Evolutionary conservation across 2,329 filamentous ascomycete genomes (phyloP).

Genomic region (Xylaria sp.): DNA sequence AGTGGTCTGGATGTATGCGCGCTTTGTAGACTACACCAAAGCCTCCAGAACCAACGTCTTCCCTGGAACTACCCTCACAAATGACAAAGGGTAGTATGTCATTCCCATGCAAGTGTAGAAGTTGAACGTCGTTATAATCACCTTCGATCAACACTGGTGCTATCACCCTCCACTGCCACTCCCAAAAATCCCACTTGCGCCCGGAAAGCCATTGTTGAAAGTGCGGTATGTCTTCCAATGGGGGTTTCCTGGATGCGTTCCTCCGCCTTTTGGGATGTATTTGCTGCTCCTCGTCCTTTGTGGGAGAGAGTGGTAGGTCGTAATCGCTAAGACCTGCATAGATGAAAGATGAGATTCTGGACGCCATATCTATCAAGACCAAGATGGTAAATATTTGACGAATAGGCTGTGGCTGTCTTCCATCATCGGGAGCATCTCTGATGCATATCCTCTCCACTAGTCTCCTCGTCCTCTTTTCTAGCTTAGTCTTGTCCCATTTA

Average conservation of each 20-base stretch:
- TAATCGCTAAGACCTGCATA: not conserved
- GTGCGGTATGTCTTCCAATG: not conserved
- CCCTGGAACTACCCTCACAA: not conserved
- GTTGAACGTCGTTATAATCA: conserved; percentile 10
- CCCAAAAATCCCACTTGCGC: not conserved
- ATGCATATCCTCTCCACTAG: not conserved
- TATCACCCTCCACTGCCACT: conserved; percentile 13
- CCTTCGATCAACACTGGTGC: conserved; percentile 2
- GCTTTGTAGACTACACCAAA: conserved; percentile 1
- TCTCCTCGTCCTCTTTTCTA: not conserved
- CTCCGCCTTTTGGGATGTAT: not conserved
- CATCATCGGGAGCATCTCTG: not conserved
- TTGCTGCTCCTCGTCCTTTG: not conserved
- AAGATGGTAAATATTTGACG: not conserved
- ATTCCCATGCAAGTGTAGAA: not conserved
- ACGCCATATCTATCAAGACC: not conserved
- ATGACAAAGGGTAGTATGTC: conserved; percentile 2
- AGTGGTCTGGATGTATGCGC: conserved; percentile 18
- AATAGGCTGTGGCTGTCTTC: not conserved
- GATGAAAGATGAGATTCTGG: not conserved
- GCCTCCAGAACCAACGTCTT: not conserved
- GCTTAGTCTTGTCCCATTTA: not conserved
- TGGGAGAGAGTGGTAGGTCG: not conserved
- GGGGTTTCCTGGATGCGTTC: not conserved
- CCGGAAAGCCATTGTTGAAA: not conserved